Evolutionary conservation across 352 stramenopile species (phyloP), one percentile per base, ranked within the genome.

Genomic region (Peronospora destructor): DNA sequence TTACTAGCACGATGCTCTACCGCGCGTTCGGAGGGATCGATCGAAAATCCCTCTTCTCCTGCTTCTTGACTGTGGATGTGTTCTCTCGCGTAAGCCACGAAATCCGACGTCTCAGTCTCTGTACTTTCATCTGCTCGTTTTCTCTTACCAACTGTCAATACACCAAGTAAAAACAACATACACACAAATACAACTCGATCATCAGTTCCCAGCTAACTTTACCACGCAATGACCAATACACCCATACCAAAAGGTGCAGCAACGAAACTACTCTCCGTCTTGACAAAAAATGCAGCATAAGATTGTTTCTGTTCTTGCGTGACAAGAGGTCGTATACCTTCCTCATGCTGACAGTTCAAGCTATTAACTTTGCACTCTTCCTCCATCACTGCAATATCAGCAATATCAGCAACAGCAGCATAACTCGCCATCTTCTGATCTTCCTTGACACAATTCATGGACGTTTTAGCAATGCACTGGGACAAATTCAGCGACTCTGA

Each of bases 1-100:
- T 92, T 90, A 51, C 84, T 92, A 14, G 78, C 74, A 30, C 82
- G 82, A 46, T 90, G 77, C 49, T 92, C 82, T 10, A 92, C 82
- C 1, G 79, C 79, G 4, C 82, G 76, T 44, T 92, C 82, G 0
- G 82, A 90, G 14, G 82, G 82, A 49, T 92, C 82, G 39, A 92
- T 92, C 13, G 79, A 89, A 43, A 90, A 88, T 3, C 76, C 79
- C 60, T 92, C 82, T 28, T 92, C 82, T 2, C 78, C 82, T 14
- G 69, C 54, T 63, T 91, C 79, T 49, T 91, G 79, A 53, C 65
- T 88, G 53, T 91, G 76, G 14, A 91, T 66, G 36, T 91, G 79
- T 54, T 90, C 79, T 26, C 79, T 62, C 10, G 79, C 72, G 55
- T 90, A 90, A 11, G 74, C 79, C 41, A 88, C 75, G 43, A 83